Base-by-base conservation (phyloP, 177 flowering plant genomes). In the Vitis hybrid region DNA sequence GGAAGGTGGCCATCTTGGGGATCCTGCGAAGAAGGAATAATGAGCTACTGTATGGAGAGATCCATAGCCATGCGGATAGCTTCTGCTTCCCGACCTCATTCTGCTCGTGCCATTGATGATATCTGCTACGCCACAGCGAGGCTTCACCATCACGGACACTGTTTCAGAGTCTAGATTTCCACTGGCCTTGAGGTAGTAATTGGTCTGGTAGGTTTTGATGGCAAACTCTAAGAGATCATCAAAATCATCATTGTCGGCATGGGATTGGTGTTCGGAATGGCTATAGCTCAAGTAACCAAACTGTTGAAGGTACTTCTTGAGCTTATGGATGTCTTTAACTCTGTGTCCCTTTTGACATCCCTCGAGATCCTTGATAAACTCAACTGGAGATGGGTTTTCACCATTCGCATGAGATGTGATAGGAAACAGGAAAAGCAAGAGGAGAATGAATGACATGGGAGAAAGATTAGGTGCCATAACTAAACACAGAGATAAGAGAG, bases 131-230 rank as follows among this genome's bases (percentile, higher is more conserved):
- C 71, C 78, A 15, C 78, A 75, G 5, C 74, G 67, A 0, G 78
- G 74, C 68, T 9, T 24, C 54, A 15, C 1, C 71, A 71, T 70
- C 2, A 10, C 2, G 1, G 55, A n/a, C 10, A 75, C 60, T 1
- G 71, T 75, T 56, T 67, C 0, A 11, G 15, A 1, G 15, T 71
- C 75, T 14, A 71, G 10, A 9, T 4, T 18, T 16, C 86, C 84
- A 19, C 81, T 72, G 65, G 59, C 24, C 11, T 81, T 71, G 6
- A 83, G 75, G 24, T 79, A 52, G 77, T 66, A 75, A 55, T 79
- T 77, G 19, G 15, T 8, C 51, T 83, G 86, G 78, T 81, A 83
- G 0, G 75, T 79, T 52, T 71, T 75, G 76, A 81, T 11, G 35
- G 86, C 86, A 0, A 52, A 15, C 24, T 83, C 78, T 14, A 79